These are phyloP conservation scores for Elsinoe fawcettii DNA, from an alignment of 2,329 filamentous ascomycete species.

Conservation along the genomic window DNA sequence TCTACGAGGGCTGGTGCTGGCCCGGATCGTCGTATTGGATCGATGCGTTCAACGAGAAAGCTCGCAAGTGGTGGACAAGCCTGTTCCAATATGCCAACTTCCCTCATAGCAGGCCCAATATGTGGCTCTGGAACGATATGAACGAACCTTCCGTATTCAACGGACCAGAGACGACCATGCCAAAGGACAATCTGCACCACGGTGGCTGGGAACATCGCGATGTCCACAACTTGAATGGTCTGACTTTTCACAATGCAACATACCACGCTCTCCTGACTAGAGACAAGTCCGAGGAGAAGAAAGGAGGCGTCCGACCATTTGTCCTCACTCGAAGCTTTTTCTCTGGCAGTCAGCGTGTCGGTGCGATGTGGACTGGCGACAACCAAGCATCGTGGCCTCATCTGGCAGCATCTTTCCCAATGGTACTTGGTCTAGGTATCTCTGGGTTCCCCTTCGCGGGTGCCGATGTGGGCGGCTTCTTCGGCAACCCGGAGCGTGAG, in stretches of 20 bases:
- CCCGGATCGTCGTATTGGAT: slow-evolving; percentile 95
- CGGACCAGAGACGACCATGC: slow-evolving; percentile 96
- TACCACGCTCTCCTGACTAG: slow-evolving; percentile 76
- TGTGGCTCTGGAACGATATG: slow-evolving; percentile 99
- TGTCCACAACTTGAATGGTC: slow-evolving; percentile 88
- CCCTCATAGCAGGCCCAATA: slow-evolving; percentile 76
- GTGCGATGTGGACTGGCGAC: slow-evolving; percentile 98
- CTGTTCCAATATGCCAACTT: slow-evolving; percentile 85
- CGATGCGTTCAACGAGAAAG: slow-evolving; percentile 90
- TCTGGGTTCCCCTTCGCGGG: slow-evolving; percentile 89
- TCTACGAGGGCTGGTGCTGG: slow-evolving; percentile 98
- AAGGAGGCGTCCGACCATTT: slow-evolving; percentile 60
- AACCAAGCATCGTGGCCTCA: slow-evolving; percentile 93
- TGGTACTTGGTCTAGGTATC: slow-evolving; percentile 88
- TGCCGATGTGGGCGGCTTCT: slow-evolving; percentile 95
- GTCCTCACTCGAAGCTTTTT: slow-evolving; percentile 89
- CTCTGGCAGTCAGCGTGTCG: slow-evolving; percentile 78
- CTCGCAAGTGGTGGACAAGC: slow-evolving; percentile 80
- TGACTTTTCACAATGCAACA: slow-evolving; percentile 93
- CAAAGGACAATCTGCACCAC: slow-evolving; percentile 91
- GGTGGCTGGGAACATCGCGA: slow-evolving; percentile 95
- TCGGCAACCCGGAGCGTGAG: slow-evolving; percentile 91
- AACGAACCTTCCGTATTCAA: slow-evolving; percentile 99
- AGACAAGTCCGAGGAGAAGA: slow-evolving; percentile 67
- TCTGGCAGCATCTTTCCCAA: slow-evolving; percentile 79